Conservation (phyloP, 2,329 filamentous ascomycete genomes). For the Aureobasidium pullulans region DNA sequence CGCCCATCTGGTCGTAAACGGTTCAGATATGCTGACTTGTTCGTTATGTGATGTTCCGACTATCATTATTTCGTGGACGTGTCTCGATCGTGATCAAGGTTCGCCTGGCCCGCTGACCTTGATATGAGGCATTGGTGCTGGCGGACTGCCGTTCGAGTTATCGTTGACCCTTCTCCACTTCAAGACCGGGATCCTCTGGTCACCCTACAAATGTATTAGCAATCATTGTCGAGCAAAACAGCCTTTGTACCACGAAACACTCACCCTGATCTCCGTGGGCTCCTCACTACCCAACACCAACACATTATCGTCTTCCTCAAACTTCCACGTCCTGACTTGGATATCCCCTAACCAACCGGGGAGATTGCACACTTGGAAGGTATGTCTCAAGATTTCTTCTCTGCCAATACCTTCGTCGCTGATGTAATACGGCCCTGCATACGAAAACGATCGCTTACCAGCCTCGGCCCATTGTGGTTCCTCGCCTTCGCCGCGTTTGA, state of each 20-base stretch:
- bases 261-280: conserved; percentile 32
- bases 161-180: conserved; percentile 29
- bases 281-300: conserved; percentile 32
- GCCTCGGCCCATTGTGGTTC: conserved; percentile 34
- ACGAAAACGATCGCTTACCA: conserved; percentile 30
- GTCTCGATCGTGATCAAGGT: conserved; percentile 19
- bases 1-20: background rate
- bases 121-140: conserved; percentile 31
- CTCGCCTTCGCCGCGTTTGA: conserved; percentile 31
- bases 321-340: conserved; percentile 29
- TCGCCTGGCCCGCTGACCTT: conserved; percentile 33
- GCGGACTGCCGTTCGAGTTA: conserved; percentile 26
- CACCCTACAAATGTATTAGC: conserved; percentile 22
- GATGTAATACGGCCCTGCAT: conserved; percentile 33
- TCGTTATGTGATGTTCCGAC: background rate
- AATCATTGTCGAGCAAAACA: background rate
- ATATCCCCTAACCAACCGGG: conserved; percentile 33
- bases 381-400: conserved; percentile 29
- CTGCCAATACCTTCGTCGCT: conserved; percentile 27
- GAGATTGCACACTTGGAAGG: conserved; percentile 31
- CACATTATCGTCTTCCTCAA: conserved; percentile 32
- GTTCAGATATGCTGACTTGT: background rate
- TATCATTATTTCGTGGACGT: no score
- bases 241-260: background rate
- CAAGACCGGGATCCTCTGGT: conserved; percentile 30